Evolutionary conservation across 179 eudicot species (phyloP).

Genomic region (Drosera spatulata): DNA sequence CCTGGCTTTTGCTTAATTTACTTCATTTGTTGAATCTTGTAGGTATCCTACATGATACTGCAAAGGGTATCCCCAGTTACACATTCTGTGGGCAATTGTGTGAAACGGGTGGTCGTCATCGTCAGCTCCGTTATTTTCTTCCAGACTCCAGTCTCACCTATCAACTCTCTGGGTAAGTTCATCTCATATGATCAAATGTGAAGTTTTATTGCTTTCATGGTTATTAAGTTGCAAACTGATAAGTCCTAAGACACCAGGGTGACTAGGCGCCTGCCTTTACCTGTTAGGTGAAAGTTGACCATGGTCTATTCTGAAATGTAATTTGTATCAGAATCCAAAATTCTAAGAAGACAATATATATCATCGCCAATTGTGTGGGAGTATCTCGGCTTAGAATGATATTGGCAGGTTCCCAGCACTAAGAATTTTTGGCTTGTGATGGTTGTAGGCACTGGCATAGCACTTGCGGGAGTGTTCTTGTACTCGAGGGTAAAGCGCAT

Average conservation of each 20-base stretch:
- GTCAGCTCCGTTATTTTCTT: constrained; percentile 22
- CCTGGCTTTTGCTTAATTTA: too few species aligned
- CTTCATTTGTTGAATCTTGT: constrained; percentile 6
- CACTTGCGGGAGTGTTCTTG: constrained; percentile 89
- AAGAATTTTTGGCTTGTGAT: background rate
- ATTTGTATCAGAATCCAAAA: too few species aligned
- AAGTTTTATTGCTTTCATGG: too few species aligned
- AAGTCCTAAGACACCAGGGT: too few species aligned
- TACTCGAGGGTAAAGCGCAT: constrained; percentile 80
- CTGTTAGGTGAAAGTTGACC: too few species aligned
- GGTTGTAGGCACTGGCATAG: constrained; percentile 1
- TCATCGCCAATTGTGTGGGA: too few species aligned
- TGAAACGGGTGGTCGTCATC: constrained; percentile 94
- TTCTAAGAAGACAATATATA: too few species aligned
- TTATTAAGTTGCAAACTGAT: too few species aligned
- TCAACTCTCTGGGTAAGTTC: constrained; percentile 36
- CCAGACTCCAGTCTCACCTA: constrained; percentile 59
- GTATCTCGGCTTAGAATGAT: too few species aligned
- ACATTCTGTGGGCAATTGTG: constrained; percentile 91
- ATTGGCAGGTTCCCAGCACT: background rate
- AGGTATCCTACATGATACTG: constrained; percentile 25
- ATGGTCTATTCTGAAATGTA: too few species aligned
- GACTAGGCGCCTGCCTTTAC: too few species aligned
- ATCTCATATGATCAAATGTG: too few species aligned
- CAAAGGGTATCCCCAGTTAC: constrained; percentile 12